phyloP scores from a whole-genome alignment of 2,329 filamentous ascomycete species.

The Ophiosphaerella narmari region DNA sequence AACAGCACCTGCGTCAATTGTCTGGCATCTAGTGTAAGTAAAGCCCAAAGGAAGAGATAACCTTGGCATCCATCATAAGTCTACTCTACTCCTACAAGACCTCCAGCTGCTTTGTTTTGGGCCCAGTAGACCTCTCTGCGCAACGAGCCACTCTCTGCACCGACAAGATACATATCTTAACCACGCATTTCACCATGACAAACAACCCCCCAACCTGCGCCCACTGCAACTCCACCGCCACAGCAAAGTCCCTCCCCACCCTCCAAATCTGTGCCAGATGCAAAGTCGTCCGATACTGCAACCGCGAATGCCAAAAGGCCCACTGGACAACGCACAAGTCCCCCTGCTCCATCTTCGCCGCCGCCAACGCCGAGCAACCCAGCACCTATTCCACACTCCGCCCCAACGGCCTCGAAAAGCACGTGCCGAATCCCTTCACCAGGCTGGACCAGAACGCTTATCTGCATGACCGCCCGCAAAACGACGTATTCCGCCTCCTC shows the following conservation, averaged over 20 bases:
- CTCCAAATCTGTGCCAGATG: constrained; percentile 38
- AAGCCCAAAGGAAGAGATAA: too few species aligned
- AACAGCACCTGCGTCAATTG: too few species aligned
- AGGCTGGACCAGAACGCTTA: constrained; percentile 24
- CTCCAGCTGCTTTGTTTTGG: too few species aligned
- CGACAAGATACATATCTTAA: too few species aligned
- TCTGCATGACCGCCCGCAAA: constrained; percentile 29
- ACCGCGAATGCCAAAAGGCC: constrained; percentile 38
- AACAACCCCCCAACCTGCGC: too few species aligned
- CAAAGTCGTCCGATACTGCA: constrained; percentile 36
- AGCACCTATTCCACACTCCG: constrained; percentile 3
- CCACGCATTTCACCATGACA: too few species aligned
- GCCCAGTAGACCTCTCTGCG: too few species aligned
- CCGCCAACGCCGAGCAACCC: constrained; percentile 1
- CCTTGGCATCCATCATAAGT: too few species aligned
- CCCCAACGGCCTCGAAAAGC: constrained; percentile 16
- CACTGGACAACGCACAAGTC: constrained; percentile 44
- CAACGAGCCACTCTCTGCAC: too few species aligned
- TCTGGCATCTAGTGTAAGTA: too few species aligned
- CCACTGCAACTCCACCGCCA: too few species aligned
- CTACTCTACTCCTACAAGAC: too few species aligned
- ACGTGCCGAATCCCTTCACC: constrained; percentile 28
- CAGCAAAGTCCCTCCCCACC: not conserved
- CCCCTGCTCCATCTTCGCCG: constrained; percentile 16
- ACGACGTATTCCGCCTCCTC: constrained; percentile 36